Evolutionary conservation across 2,329 filamentous ascomycete genomes (phyloP).

Genomic region (Thielaviopsis musarum): DNA sequence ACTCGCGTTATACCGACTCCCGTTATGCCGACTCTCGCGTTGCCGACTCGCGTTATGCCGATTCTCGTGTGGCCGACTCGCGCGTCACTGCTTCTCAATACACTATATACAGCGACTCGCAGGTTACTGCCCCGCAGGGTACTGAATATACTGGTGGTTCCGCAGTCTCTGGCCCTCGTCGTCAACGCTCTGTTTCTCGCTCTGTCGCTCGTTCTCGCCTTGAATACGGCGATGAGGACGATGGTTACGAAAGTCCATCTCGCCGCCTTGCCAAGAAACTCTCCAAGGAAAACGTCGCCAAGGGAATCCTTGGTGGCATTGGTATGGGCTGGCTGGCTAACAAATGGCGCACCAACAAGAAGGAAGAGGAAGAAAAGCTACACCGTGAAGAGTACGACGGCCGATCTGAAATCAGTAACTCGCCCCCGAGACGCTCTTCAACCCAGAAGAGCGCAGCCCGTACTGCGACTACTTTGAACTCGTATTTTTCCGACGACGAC

Average conservation of each 20-base stretch:
- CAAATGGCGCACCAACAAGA: conserved; percentile 40
- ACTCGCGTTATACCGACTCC: too few species aligned
- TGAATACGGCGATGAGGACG: conserved; percentile 9
- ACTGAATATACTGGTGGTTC: conserved; percentile 8
- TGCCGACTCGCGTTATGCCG: too few species aligned
- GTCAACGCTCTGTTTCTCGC: conserved; percentile 3
- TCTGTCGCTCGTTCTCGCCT: conserved; percentile 25
- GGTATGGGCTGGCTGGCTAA: conserved; percentile 54
- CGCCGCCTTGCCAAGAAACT: conserved; percentile 24
- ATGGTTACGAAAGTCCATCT: conserved; percentile 34
- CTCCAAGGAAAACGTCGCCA: conserved; percentile 24
- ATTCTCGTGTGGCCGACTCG: too few species aligned
- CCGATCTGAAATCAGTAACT: conserved; percentile 43
- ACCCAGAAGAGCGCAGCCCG: conserved; percentile 8
- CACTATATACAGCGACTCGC: conserved; percentile 9
- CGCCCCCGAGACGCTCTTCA: conserved; percentile 23
- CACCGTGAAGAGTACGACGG: conserved; percentile 31
- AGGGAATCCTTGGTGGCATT: conserved; percentile 42
- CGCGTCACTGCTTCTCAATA: conserved; percentile 7
- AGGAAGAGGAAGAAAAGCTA: conserved; percentile 29
- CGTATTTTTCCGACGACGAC: conserved; percentile 4
- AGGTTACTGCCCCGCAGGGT: conserved; percentile 3
- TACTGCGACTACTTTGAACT: conserved; percentile 5
- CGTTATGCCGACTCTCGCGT: too few species aligned
- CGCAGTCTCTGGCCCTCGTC: conserved; percentile 1